These are phyloP conservation scores for Ottelia alismoides DNA, from an alignment of 106 monocot genomes.

Conservation along the genomic window DNA sequence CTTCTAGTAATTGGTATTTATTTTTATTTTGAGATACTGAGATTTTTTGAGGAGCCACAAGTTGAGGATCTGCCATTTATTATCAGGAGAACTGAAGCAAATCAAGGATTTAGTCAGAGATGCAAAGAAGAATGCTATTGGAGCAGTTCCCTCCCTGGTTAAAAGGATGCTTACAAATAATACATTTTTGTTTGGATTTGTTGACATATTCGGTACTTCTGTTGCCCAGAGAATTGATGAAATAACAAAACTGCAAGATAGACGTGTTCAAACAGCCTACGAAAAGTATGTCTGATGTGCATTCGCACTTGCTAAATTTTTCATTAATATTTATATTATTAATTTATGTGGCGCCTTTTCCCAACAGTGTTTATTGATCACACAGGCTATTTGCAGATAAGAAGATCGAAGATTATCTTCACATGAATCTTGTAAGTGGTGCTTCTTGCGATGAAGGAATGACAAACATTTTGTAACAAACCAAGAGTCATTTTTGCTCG, in stretches of 20 bases:
- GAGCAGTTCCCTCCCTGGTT: constrained; percentile 50
- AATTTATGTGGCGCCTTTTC: not conserved
- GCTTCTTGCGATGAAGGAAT: no score
- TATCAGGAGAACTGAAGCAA: constrained; percentile 65
- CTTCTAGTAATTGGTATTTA: no score
- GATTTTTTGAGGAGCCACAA: no score
- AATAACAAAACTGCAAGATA: constrained; percentile 39
- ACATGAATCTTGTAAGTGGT: constrained; percentile 74
- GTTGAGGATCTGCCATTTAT: no score
- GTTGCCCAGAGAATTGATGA: constrained; percentile 34
- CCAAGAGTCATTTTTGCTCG: no score
- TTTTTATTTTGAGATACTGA: no score
- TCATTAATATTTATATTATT: not conserved
- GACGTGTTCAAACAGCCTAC: constrained; percentile 50
- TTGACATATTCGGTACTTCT: constrained; percentile 34
- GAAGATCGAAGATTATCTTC: constrained; percentile 59
- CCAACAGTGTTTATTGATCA: not conserved
- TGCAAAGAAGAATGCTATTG: constrained; percentile 49
- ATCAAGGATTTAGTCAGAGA: constrained; percentile 52
- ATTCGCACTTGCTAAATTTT: not conserved
- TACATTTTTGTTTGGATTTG: constrained; percentile 75
- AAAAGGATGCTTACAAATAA: constrained; percentile 64
- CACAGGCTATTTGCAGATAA: constrained; percentile 53
- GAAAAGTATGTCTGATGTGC: constrained; percentile 52
- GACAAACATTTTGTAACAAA: no score